Conservation (phyloP, 2,329 filamentous ascomycete genomes). For the Fusarium burgessii region DNA sequence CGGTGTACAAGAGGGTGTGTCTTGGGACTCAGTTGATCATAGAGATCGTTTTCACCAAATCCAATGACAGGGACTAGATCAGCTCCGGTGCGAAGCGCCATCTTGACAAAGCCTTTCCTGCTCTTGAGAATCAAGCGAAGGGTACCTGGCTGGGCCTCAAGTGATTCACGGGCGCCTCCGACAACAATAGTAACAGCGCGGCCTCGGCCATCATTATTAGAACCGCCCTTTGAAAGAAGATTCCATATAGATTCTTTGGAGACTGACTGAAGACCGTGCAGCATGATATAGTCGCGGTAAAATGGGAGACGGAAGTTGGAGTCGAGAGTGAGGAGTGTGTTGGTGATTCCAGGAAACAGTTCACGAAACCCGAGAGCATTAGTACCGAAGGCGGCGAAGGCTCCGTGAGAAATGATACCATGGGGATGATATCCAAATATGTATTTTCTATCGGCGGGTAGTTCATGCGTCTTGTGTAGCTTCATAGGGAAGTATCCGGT, state of each 20-base stretch:
- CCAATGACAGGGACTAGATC: constrained; percentile 92
- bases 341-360: constrained; percentile 94
- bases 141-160: constrained; percentile 84
- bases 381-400: constrained; percentile 90
- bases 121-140: constrained; percentile 83
- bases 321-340: constrained; percentile 93
- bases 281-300: constrained; percentile 93
- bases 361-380: constrained; percentile 88
- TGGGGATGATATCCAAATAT: constrained; percentile 98
- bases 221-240: constrained; percentile 81
- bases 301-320: constrained; percentile 94
- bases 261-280: constrained; percentile 88
- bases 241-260: constrained; percentile 94
- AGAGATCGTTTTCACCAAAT: constrained; percentile 96
- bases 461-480: constrained; percentile 84
- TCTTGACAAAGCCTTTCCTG: constrained; percentile 93
- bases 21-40: constrained; percentile 85
- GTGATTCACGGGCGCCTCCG: constrained; percentile 90
- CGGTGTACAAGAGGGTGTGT: constrained; percentile 83
- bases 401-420: constrained; percentile 97
- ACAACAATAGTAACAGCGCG: constrained; percentile 97
- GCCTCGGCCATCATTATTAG: constrained; percentile 85
- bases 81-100: constrained; percentile 91
- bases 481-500: constrained; percentile 91
- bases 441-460: constrained; percentile 88